Percentiles rank a stretch among this genome's conserved stretches.
phyloP scores from a whole-genome alignment of 768 basidiomycete genomes.

The Rhodosporidiobolus sp. region DNA sequence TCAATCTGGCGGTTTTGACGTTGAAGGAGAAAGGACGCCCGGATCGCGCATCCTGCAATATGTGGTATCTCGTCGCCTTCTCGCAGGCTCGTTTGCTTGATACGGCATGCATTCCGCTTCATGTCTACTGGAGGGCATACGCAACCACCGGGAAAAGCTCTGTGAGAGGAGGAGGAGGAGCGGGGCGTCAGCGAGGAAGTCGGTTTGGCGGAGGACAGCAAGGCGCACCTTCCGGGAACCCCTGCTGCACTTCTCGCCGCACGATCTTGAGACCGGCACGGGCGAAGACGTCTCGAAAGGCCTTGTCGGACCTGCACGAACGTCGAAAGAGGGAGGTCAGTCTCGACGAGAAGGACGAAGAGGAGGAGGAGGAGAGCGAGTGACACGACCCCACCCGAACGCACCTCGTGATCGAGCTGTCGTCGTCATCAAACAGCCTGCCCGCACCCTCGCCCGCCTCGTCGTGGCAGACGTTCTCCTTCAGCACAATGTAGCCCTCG shows the following conservation, averaged over 20 bases:
- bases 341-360: no score
- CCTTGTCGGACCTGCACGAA: slow-evolving; percentile 67
- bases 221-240: slow-evolving; percentile 61
- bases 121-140: slow-evolving; percentile 27
- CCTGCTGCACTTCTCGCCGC: slow-evolving; percentile 72
- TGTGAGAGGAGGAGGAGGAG: background rate
- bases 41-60: no score
- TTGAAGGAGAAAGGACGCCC: no score
- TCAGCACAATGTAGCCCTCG: slow-evolving; percentile 66
- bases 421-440: slow-evolving; percentile 72
- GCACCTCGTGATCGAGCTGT: slow-evolving; percentile 86
- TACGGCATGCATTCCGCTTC: no score
- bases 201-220: background rate
- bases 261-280: slow-evolving; percentile 70
- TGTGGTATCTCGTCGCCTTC: no score
- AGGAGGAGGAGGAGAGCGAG: background rate
- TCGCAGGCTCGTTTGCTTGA: no score
- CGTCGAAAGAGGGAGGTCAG: background rate
- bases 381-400: slow-evolving; percentile 22
- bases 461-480: slow-evolving; percentile 73
- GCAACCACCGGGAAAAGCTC: slow-evolving; percentile 40
- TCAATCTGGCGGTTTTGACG: no score
- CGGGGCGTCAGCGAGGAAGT: background rate
- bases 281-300: slow-evolving; percentile 71
- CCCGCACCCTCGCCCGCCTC: slow-evolving; percentile 55